A percentile compares a stretch with the other conserved stretches of the same genome.
phyloP scores from a whole-genome alignment of 306 rosid species.

The Oxytropis ochrocephala region DNA sequence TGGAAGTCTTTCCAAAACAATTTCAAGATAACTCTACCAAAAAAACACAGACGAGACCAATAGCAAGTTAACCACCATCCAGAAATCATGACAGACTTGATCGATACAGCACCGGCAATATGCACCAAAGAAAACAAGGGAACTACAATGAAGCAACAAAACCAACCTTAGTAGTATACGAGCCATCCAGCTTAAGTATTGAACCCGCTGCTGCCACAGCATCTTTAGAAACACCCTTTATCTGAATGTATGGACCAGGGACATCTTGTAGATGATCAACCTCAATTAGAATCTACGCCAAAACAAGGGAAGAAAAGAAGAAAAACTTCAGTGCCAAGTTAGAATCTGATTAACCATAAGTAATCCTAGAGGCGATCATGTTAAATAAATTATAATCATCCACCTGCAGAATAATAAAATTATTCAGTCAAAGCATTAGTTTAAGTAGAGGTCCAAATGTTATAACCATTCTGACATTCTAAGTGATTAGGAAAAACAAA shows the following conservation, averaged over 20 bases:
- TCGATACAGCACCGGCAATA: not conserved
- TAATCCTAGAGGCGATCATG: not conserved
- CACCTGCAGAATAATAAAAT: not conserved
- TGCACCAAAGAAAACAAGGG: not conserved
- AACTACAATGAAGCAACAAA: conserved; percentile 5
- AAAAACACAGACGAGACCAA: conserved; percentile 9
- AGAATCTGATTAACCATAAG: conserved; percentile 4
- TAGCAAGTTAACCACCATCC: conserved; percentile 20
- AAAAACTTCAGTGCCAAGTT: not conserved
- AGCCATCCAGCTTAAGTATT: conserved; percentile 73
- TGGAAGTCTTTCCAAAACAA: conserved; percentile 83
- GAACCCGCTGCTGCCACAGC: conserved; percentile 93
- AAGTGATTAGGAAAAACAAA: not conserved
- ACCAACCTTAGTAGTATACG: conserved; percentile 83
- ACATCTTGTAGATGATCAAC: conserved; percentile 94
- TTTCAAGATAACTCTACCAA: conserved; percentile 86
- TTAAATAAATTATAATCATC: not conserved
- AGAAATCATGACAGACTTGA: not conserved
- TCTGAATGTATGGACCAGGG: conserved; percentile 85
- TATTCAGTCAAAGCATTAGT: not conserved
- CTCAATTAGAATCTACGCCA: conserved; percentile 69
- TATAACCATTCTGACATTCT: not conserved
- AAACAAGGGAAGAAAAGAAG: not conserved
- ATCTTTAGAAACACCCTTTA: conserved; percentile 90
- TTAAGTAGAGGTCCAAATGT: not conserved